Evolutionary conservation across 768 basidiomycete species (phyloP), one percentile per base, ranked within the genome.

Genomic region (Pleurotus eryngii): DNA sequence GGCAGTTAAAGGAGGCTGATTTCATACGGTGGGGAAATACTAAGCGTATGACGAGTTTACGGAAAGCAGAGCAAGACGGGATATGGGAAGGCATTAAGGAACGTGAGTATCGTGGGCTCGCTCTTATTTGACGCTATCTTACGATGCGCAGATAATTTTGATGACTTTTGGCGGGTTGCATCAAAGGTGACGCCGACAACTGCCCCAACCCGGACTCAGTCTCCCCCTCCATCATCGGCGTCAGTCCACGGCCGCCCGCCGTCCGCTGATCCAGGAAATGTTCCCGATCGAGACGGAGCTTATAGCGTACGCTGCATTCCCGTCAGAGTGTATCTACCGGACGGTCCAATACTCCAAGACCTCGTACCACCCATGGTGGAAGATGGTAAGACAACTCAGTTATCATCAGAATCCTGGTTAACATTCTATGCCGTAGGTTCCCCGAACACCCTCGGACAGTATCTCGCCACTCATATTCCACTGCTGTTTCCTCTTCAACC

Each of bases 11-110:
- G 67, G 96, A 99, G 70, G 95, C 93, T 0, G 97, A 99, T 69
- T 98, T 97, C 67, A 86, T 97, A 47, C 81, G 96, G 47, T 98
- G 95, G 94, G 92, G 97, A 1, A 97, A 90, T 72, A 95, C 93
- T 17, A 92, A 93, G 67, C 83, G 94, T 37, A 92, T 98, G 76
- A 98, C 94, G 1, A 85, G 90, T 15, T 78, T 99, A 35, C 75
- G 94, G 55, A 92, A 95, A 70, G 85, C 82, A 22, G 96, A 98
- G 66, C 92, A 98, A 68, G 97, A 99, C 68, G 93, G 88, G 0
- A 83, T 98, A 56, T 99, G 97, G 97, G 94, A 97, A 64, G 95
- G 95, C 6, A 89, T 99, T 61, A 88, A 89, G 74, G 89, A 93
- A 65, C 92, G 96, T 98, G 68, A 74, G 94, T 39, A 24, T 20